Percentiles rank a stretch among this genome's conserved stretches.
Conservation (phyloP, 2,329 filamentous ascomycete genomes). For the Pseudopyrenochaeta lycopersici region DNA sequence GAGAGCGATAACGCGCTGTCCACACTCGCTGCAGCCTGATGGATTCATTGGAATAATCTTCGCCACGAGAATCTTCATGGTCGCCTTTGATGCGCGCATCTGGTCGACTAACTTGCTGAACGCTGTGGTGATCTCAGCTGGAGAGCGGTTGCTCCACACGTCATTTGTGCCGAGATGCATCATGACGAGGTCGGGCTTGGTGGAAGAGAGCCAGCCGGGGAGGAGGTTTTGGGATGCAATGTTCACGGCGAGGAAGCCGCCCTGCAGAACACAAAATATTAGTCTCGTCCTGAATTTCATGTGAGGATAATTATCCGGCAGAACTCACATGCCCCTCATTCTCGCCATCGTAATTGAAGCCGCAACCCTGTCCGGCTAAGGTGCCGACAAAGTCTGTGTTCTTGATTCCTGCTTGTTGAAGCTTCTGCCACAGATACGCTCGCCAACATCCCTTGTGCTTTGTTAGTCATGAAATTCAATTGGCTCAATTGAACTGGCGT, state of each 20-base stretch:
- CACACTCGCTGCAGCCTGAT: slow-evolving; percentile 10
- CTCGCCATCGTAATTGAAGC: slow-evolving; percentile 38
- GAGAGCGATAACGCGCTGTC: slow-evolving; percentile 19
- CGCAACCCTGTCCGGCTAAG: slow-evolving; percentile 46
- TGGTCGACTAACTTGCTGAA: slow-evolving; percentile 50
- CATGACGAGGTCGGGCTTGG: slow-evolving; percentile 52
- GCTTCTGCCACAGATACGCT: slow-evolving; percentile 34
- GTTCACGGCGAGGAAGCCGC: slow-evolving; percentile 37
- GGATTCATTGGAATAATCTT: slow-evolving; percentile 20
- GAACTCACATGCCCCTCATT: slow-evolving; percentile 1
- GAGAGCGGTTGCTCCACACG: slow-evolving; percentile 43
- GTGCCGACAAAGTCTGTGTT: slow-evolving; percentile 42
- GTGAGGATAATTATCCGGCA: slow-evolving; percentile 5
- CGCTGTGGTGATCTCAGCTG: slow-evolving; percentile 40
- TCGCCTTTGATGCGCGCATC: slow-evolving; percentile 51
- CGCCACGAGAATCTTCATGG: slow-evolving; percentile 49
- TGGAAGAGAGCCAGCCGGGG: slow-evolving; percentile 45
- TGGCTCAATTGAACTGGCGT: background rate
- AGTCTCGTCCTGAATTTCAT: slow-evolving; percentile 26
- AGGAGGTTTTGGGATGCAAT: slow-evolving; percentile 51
- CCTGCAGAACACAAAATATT: background rate
- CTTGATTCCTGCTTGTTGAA: slow-evolving; percentile 26
- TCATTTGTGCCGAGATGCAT: slow-evolving; percentile 56
- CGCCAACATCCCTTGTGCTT: slow-evolving; percentile 40
- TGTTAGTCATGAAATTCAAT: background rate